Base-by-base conservation (phyloP, 257 asterid genomes). In the Avicennia marina region DNA sequence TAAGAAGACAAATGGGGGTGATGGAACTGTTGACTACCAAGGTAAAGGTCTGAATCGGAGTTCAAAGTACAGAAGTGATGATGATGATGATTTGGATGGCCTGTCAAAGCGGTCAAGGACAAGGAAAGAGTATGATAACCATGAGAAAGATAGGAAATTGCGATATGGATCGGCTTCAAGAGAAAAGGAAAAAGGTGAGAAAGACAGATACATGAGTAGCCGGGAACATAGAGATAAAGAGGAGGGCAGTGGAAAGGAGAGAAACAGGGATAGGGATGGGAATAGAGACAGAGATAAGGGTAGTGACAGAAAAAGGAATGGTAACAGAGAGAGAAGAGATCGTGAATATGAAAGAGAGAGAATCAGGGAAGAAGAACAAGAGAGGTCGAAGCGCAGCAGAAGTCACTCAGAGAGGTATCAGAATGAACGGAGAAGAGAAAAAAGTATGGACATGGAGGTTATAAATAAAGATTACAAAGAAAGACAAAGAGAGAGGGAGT, bases 11-110 rank as follows among this genome's bases (percentile, higher is more conserved):
- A 78, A 69, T 55, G 83, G 76, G 22, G 69, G 61, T 45, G 76
- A 69, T 53, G 69, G 43, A 21, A 44, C 7, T 22, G 64, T 16
- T 19, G 81, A 66, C 40, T 27, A 64, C 22, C 65, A 71, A 53
- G 84, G 72, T 63, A 75, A 66, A 49, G 75, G 55, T 6, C 60
- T 73, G 60, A 59, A 67, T 56, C 68, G 70, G 65, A 62, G 75
- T 64, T 75, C 83, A 10, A 81, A 59, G 76, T 75, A 65, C 58
- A 81, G 62, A 70, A 66, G 74, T 68, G 66, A 59, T 56, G 78
- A 69, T 18, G 70, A 70, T 47, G 78, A 73, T 17, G 75, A 79
- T 53, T 64, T 38, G n/a, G 73, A 75, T 22, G 75, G 62, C 34
- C 47, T 52, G 9, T 60, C 65, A 0, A 81, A 76, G 58, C 52